Evolutionary conservation across 352 stramenopile genomes (phyloP).

Genomic region (Phytophthora citricola): DNA sequence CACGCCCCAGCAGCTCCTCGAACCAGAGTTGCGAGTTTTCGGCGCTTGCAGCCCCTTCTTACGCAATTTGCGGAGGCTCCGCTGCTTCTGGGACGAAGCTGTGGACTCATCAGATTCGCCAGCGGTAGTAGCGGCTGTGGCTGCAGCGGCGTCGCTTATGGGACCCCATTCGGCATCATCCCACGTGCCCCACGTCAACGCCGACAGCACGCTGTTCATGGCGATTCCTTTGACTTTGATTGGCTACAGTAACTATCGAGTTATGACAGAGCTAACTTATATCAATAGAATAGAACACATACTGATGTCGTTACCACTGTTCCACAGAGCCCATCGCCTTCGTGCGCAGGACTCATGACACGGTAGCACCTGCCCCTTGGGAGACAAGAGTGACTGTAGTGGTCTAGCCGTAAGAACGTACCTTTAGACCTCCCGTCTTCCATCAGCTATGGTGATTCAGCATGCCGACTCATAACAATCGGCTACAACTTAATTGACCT

Average conservation of each 20-base stretch:
- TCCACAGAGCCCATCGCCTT: no score
- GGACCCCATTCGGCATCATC: constrained; percentile 45
- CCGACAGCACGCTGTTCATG: constrained; percentile 81
- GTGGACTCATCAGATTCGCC: not conserved
- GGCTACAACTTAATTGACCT: no score
- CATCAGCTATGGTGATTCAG: no score
- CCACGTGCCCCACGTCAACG: constrained; percentile 81
- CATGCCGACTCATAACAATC: no score
- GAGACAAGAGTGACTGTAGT: no score
- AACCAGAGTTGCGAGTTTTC: constrained; percentile 73
- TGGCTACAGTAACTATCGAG: not conserved
- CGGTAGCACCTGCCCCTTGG: no score
- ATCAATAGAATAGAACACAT: not conserved
- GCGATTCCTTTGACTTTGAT: not conserved
- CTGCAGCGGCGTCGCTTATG: not conserved
- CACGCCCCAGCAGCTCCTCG: constrained; percentile 65
- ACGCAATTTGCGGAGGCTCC: constrained; percentile 57
- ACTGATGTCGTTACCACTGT: no score
- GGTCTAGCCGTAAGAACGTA: no score
- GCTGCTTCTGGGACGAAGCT: constrained; percentile 22
- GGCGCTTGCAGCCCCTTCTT: constrained; percentile 56
- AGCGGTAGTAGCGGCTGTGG: not conserved
- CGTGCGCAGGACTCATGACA: no score
- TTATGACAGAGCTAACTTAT: not conserved
- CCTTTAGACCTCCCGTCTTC: no score